Evolutionary conservation across 1,139 yeast genomes (phyloP).

Genomic region (Saccharomyces pastorianus): DNA sequence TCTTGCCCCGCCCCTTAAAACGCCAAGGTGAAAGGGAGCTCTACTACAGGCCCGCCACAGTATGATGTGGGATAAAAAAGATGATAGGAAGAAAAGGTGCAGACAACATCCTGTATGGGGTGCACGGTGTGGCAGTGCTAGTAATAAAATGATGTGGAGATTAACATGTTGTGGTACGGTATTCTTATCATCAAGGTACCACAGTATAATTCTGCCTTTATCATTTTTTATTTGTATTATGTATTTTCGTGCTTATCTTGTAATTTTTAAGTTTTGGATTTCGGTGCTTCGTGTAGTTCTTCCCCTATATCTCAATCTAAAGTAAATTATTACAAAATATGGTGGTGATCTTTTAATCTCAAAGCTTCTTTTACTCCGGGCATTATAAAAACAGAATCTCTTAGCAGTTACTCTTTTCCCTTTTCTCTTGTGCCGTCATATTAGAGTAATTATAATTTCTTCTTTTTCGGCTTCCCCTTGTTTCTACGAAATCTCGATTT

Average conservation of each 20-base stretch:
- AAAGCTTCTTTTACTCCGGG: background rate
- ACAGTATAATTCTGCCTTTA: background rate
- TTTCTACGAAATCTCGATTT: background rate
- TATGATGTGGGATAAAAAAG: background rate
- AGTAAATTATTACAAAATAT: background rate
- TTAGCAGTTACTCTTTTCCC: background rate
- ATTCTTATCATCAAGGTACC: background rate
- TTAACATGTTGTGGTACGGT: background rate
- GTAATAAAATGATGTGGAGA: background rate
- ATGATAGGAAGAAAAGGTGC: background rate
- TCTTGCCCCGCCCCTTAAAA: background rate
- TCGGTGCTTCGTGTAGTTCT: background rate
- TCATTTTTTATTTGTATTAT: background rate
- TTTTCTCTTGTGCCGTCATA: background rate
- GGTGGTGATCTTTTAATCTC: background rate
- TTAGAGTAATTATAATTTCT: background rate
- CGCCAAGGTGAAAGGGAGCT: background rate
- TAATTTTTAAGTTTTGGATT: background rate
- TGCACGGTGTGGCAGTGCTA: background rate
- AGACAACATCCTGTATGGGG: background rate
- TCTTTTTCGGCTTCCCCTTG: background rate
- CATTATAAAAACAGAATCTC: background rate
- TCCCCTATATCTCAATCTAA: background rate
- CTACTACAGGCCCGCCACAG: background rate
- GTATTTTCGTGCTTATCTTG: background rate